Evolutionary conservation across 176 grass and related monocot species (phyloP).

Genomic region (Puya raimondii): DNA sequence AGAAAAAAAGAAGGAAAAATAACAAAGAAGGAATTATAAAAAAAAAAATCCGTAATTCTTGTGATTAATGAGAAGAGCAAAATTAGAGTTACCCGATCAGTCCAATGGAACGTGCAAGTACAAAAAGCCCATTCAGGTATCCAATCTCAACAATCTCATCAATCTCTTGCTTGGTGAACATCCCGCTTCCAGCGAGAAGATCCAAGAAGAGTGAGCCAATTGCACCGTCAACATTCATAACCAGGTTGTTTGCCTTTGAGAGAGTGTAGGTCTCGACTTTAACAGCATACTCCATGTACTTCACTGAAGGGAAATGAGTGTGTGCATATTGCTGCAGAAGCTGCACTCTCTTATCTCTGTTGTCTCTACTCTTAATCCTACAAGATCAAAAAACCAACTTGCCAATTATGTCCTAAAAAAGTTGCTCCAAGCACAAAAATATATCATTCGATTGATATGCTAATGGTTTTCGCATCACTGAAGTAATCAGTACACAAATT

Average conservation of each 20-base stretch:
- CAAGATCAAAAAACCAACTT: neutral
- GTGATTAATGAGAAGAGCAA: too few species aligned
- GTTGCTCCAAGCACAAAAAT: neutral
- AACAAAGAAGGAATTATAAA: neutral
- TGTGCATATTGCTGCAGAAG: conserved; percentile 90
- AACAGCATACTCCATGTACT: conserved; percentile 91
- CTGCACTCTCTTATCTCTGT: conserved; percentile 96
- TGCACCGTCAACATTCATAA: conserved; percentile 44
- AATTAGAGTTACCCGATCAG: conserved; percentile 66
- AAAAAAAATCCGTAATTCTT: neutral
- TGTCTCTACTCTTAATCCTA: conserved; percentile 99
- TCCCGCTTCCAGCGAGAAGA: conserved; percentile 91
- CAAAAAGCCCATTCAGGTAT: conserved; percentile 94
- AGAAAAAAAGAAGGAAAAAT: neutral
- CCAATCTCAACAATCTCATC: conserved; percentile 94
- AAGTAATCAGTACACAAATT: neutral
- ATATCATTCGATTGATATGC: too few species aligned
- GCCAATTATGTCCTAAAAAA: neutral
- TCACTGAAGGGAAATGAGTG: conserved; percentile 82
- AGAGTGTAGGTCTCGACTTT: conserved; percentile 88
- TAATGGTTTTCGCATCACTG: too few species aligned
- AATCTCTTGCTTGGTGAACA: conserved; percentile 93
- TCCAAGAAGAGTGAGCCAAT: conserved; percentile 96
- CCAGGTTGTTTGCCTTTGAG: conserved; percentile 62
- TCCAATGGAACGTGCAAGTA: conserved; percentile 90